Conservation (phyloP, 2,329 filamentous ascomycete genomes). For the Emergomyces orientalis region DNA sequence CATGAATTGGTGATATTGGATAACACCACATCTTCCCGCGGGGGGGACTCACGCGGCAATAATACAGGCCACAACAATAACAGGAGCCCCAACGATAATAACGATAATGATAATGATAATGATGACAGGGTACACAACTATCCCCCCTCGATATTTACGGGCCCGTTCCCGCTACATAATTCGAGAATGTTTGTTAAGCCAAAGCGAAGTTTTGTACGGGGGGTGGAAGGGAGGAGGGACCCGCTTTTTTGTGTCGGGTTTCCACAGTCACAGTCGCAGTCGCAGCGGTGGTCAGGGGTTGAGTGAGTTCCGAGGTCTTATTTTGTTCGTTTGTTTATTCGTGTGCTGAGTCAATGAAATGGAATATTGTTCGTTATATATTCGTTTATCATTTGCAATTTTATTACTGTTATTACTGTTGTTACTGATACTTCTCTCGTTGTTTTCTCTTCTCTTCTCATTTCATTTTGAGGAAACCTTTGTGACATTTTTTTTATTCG, state of each 20-base stretch:
- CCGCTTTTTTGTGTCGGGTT: slow-evolving; percentile 4
- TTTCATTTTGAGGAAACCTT: neutral
- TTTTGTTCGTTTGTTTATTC: neutral
- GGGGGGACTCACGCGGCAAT: neutral
- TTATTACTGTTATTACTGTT: neutral
- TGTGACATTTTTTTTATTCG: neutral
- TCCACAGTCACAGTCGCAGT: neutral
- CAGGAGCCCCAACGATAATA: neutral
- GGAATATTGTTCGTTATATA: neutral
- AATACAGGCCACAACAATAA: neutral
- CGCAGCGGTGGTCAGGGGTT: neutral
- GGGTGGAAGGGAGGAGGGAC: neutral
- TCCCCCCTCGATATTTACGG: neutral
- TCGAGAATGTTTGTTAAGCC: neutral
- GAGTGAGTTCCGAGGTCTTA: neutral
- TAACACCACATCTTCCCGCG: neutral
- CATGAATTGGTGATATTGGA: neutral
- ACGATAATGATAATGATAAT: neutral
- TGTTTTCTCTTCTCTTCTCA: neutral
- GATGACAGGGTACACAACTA: neutral
- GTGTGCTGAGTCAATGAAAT: neutral
- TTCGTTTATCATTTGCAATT: neutral
- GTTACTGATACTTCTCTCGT: neutral
- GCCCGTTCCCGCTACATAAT: neutral
- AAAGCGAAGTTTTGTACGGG: neutral